These are phyloP conservation scores for Alternaria conjuncta DNA, from an alignment of 2,329 filamentous ascomycete genomes.

Conservation along the genomic window DNA sequence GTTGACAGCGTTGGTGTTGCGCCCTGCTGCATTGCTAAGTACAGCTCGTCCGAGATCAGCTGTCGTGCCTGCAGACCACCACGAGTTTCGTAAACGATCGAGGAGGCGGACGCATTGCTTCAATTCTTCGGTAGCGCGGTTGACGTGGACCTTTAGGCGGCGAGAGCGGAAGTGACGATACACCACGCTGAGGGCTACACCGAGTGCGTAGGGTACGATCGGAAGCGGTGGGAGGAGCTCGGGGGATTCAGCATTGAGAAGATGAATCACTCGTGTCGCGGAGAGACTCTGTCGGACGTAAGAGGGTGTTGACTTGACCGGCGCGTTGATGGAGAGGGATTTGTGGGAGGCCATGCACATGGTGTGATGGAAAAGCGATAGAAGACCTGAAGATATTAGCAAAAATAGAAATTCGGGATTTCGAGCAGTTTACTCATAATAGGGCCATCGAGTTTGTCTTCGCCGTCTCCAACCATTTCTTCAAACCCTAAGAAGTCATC, in stretches of 20 bases:
- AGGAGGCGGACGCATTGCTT: slow-evolving; percentile 53
- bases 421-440: slow-evolving; percentile 41
- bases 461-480: slow-evolving; percentile 50
- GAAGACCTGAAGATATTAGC: slow-evolving; percentile 48
- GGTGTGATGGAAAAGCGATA: slow-evolving; percentile 64
- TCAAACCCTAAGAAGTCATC: slow-evolving; percentile 55
- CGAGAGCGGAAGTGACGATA: slow-evolving; percentile 64
- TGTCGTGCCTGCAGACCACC: slow-evolving; percentile 57
- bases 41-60: slow-evolving; percentile 51
- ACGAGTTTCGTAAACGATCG: slow-evolving; percentile 52
- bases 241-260: slow-evolving; percentile 55
- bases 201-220: slow-evolving; percentile 62
- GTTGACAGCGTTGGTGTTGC: slow-evolving; percentile 43
- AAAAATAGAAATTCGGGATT: slow-evolving; percentile 7
- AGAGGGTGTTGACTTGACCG: slow-evolving; percentile 57
- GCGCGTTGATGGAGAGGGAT: slow-evolving; percentile 52
- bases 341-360: slow-evolving; percentile 64
- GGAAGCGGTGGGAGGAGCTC: slow-evolving; percentile 59
- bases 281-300: slow-evolving; percentile 62
- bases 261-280: slow-evolving; percentile 62
- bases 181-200: slow-evolving; percentile 62
- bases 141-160: slow-evolving; percentile 56
- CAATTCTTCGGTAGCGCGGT: slow-evolving; percentile 54
- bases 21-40: slow-evolving; percentile 47
- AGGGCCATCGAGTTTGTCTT: slow-evolving; percentile 47